Percentiles rank a stretch among this genome's conserved stretches.
These are phyloP conservation scores for Durotheca rogersii DNA, from an alignment of 495 filamentous ascomycete genomes.

Conservation along the genomic window DNA sequence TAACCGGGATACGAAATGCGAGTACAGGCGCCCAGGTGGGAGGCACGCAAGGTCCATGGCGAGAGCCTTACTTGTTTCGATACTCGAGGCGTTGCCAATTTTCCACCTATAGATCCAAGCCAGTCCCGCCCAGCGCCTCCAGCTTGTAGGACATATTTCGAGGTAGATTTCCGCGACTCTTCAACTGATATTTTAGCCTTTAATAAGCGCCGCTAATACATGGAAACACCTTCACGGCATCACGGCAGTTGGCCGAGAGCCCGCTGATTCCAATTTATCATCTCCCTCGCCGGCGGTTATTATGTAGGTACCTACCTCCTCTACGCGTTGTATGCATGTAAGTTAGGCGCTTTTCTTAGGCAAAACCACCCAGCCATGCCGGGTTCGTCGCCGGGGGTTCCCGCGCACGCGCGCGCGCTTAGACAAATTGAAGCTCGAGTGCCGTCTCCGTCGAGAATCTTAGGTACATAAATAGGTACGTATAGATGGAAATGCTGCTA, in stretches of 20 bases:
- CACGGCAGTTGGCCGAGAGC: not conserved
- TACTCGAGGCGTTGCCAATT: no score
- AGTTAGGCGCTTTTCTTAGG: no score
- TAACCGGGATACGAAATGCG: no score
- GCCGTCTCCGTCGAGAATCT: slow-evolving; percentile 9
- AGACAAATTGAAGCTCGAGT: slow-evolving; percentile 2
- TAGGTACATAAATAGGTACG: not conserved
- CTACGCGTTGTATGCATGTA: no score
- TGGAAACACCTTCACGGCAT: not conserved
- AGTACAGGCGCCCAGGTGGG: no score
- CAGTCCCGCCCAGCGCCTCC: not conserved
- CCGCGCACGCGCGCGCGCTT: slow-evolving; percentile 6
- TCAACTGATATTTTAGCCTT: not conserved
- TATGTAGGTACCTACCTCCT: not conserved
- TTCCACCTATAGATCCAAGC: no score
- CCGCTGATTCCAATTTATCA: not conserved
- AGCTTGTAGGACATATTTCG: not conserved
- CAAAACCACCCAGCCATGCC: no score
- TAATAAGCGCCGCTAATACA: not conserved
- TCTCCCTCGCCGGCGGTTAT: no score
- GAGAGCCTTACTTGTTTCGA: no score
- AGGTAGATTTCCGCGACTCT: not conserved
- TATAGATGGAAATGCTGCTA: slow-evolving; percentile 5
- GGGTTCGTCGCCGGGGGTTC: slow-evolving; percentile 6
- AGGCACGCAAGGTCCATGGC: no score